Conservation (phyloP, 495 filamentous ascomycete species). For the Thermothielavioides terrestris region DNA sequence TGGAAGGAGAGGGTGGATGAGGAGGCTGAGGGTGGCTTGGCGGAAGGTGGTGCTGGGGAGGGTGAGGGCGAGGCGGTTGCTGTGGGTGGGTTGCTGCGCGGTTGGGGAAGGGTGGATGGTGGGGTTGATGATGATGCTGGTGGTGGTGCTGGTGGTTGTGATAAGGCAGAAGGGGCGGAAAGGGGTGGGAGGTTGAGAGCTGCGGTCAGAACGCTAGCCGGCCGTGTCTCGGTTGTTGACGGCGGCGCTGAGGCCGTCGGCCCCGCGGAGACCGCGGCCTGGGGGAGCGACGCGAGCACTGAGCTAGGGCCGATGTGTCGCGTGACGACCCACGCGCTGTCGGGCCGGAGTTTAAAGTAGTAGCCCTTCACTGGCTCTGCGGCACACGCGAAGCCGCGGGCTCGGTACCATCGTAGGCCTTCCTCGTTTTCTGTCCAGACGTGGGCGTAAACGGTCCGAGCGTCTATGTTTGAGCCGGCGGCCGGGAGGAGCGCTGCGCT, state of each 20-base stretch:
- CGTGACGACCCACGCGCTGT: slow-evolving; percentile 68
- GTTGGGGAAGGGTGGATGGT: background rate
- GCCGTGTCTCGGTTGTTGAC: background rate
- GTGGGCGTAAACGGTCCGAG: slow-evolving; percentile 64
- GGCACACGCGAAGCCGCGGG: slow-evolving; percentile 60
- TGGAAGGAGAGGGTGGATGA: slow-evolving; percentile 45
- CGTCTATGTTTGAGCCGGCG: slow-evolving; percentile 35
- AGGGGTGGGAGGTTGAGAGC: background rate
- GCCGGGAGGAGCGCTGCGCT: slow-evolving; percentile 28
- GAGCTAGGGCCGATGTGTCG: slow-evolving; percentile 24
- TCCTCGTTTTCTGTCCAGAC: slow-evolving; percentile 92
- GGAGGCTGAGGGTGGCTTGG: slow-evolving; percentile 12
- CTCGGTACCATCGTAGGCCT: slow-evolving; percentile 74
- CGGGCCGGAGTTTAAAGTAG: slow-evolving; percentile 75
- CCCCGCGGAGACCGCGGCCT: too few relatives aligned
- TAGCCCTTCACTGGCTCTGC: slow-evolving; percentile 58
- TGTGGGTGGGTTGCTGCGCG: background rate
- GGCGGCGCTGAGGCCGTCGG: background rate
- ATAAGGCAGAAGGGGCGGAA: background rate
- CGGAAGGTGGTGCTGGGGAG: slow-evolving; percentile 1
- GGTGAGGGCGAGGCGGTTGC: slow-evolving; percentile 7
- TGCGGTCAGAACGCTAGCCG: too few relatives aligned
- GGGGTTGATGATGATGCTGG: background rate
- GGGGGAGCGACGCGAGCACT: too few relatives aligned
- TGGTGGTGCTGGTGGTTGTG: background rate